phyloP scores from a whole-genome alignment of 352 stramenopile genomes.

The Saprolegnia diclina region DNA sequence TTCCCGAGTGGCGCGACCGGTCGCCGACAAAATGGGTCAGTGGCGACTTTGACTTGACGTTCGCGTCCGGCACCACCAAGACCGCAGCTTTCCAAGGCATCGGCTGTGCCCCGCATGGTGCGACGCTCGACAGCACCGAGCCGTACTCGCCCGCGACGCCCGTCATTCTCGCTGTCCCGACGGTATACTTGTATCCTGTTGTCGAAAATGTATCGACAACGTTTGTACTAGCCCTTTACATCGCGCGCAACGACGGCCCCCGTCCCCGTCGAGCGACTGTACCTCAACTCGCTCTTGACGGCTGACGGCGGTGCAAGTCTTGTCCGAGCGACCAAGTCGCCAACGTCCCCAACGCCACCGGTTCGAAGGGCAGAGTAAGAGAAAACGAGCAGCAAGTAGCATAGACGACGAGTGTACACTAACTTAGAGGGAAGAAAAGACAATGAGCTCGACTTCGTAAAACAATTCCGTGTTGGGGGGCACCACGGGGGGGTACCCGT shows the following conservation, averaged over 20 bases:
- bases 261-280: background rate
- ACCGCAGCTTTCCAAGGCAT: conserved; percentile 48
- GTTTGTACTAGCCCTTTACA: conserved; percentile 3
- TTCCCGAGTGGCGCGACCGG: conserved; percentile 49
- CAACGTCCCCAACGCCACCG: background rate
- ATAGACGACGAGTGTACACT: background rate
- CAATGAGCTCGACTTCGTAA: conserved; percentile 91
- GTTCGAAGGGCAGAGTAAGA: background rate
- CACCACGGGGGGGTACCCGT: conserved; percentile 85
- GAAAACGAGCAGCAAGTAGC: background rate
- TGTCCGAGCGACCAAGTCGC: background rate
- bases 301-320: background rate
- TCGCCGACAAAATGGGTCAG: conserved; percentile 48
- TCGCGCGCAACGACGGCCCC: background rate
- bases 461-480: conserved; percentile 88
- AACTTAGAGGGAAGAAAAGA: conserved; percentile 32
- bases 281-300: conserved; percentile 10
- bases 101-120: conserved; percentile 33
- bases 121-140: conserved; percentile 42
- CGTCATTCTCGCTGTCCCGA: conserved; percentile 25
- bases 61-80: conserved; percentile 39
- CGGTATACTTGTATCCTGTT: conserved; percentile 8
- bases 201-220: background rate
- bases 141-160: conserved; percentile 35
- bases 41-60: conserved; percentile 46